Evolutionary conservation across 306 rosid genomes (phyloP), one percentile per base, ranked within the genome.

Genomic region (Rubus parviflorus): DNA sequence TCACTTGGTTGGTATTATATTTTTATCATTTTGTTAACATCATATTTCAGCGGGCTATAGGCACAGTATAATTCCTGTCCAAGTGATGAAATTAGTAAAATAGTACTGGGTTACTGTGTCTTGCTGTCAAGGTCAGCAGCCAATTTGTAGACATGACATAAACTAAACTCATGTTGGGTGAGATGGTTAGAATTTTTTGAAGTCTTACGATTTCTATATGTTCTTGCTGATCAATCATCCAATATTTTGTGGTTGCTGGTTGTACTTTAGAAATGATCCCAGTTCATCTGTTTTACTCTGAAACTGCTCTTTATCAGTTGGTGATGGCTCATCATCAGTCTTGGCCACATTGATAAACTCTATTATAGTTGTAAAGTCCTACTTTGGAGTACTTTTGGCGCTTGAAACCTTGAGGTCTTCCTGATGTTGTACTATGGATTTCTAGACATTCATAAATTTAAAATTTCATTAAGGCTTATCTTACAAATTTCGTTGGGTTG

Each of bases 41-140:
- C 52, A 77, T 67, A 68, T 42, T 78, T 71, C 47, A 4, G 10
- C 38, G 8, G 19, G 6, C 49, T 35, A 65, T 22, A 37, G 37
- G 75, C 62, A 14, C 8, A 19, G 40, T n/a, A 64, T 40, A 19
- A 4, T 54, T 72, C 16, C 22, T 63, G 54, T 9, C 16, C 54
- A 13, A 73, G 68, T 35, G 67, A 38, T 68, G 38, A 25, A 67
- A 68, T 68, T 37, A 14, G 42, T 69, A 41, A 10, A 77, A 68
- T 73, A 20, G 43, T 52, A 15, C 10, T 67, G 16, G 35, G 23
- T n/a, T 20, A 45, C 63, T 60, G 5, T 49, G 75, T 53, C 22
- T 46, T 64, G 40, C 60, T 74, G 75, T 58, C 45, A 74, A 46
- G 23, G 25, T 54, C 65, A 73, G 68, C 23, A 10, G 12, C 45